Percentiles rank a stretch among this genome's conserved stretches.
These are phyloP conservation scores for Puccinia polysora DNA, from an alignment of 1,284 basidiomycete species.

Conservation along the genomic window DNA sequence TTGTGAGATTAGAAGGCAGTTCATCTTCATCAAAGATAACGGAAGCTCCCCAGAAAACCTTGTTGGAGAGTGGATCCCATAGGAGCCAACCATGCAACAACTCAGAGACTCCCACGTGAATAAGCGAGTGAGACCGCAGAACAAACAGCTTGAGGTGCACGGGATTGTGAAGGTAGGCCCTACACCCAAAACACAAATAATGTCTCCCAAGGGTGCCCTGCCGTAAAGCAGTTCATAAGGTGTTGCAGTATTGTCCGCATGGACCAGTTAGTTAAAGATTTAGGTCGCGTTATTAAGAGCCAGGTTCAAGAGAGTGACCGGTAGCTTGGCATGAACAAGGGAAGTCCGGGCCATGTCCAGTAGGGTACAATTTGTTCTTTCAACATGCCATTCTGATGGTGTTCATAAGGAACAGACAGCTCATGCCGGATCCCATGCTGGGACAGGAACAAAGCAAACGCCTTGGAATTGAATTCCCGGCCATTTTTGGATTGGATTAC, in stretches of 20 bases:
- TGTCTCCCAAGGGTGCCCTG: neutral
- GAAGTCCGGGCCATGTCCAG: neutral
- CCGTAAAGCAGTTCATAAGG: neutral
- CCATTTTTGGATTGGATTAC: neutral
- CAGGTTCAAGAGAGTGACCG: neutral
- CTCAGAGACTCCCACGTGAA: neutral
- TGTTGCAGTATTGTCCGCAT: neutral
- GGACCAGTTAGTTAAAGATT: neutral
- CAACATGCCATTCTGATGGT: slow-evolving; percentile 12
- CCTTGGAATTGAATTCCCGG: neutral
- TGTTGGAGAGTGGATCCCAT: neutral
- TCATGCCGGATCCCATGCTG: neutral
- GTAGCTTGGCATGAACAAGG: slow-evolving; percentile 1
- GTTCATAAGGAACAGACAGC: slow-evolving; percentile 7
- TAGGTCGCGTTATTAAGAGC: neutral
- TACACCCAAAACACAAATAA: slow-evolving; percentile 8
- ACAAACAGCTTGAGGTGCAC: neutral
- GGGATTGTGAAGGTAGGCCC: slow-evolving; percentile 4
- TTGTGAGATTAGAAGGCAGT: neutral
- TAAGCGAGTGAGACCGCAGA: neutral
- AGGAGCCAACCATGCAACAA: slow-evolving; percentile 9
- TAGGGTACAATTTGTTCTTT: slow-evolving; percentile 4
- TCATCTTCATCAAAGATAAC: slow-evolving; percentile 8
- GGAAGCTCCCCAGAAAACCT: neutral
- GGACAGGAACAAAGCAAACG: neutral